A percentile compares a stretch with the other conserved stretches of the same genome.
Conservation (phyloP, 163 green algal species). For the Smithsoniella earleae region DNA sequence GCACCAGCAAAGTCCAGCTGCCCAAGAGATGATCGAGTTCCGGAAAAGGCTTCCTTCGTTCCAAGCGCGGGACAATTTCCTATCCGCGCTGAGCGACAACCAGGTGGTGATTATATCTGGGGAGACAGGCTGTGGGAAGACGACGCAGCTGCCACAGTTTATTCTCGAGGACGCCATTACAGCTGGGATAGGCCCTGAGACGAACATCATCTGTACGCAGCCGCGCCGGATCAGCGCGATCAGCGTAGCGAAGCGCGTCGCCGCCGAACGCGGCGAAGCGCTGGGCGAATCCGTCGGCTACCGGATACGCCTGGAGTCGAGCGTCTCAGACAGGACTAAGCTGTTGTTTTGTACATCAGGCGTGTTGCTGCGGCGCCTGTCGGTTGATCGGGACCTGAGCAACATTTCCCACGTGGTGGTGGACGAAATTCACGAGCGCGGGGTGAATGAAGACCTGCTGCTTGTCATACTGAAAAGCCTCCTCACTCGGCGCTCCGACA, state of each 20-base stretch:
- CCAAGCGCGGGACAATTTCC: conserved; percentile 9
- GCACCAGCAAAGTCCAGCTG: conserved; percentile 12
- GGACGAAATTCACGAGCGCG: conserved; percentile 78
- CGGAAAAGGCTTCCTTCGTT: conserved; percentile 12
- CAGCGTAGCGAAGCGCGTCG: conserved; percentile 66
- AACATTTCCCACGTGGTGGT: conserved; percentile 64
- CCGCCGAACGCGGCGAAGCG: conserved; percentile 56
- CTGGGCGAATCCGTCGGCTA: conserved; percentile 69
- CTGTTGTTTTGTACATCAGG: conserved; percentile 81
- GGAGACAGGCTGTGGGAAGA: conserved; percentile 37
- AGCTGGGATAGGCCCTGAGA: conserved; percentile 32
- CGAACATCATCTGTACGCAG: conserved; percentile 58
- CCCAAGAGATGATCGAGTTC: conserved; percentile 18
- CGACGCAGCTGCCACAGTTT: conserved; percentile 53
- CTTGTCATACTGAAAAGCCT: conserved; percentile 43
- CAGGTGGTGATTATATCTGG: conserved; percentile 35
- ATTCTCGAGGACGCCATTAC: conserved; percentile 46
- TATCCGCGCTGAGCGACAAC: neutral
- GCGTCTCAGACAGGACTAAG: conserved; percentile 26
- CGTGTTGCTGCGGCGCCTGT: conserved; percentile 68
- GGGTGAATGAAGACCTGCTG: conserved; percentile 59
- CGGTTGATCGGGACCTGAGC: conserved; percentile 44
- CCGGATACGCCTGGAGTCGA: conserved; percentile 64
- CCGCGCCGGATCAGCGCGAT: conserved; percentile 73
- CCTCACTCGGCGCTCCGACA: conserved; percentile 35